These are phyloP conservation scores for Vigna unguiculata DNA, from an alignment of 306 rosid species.

Conservation along the genomic window DNA sequence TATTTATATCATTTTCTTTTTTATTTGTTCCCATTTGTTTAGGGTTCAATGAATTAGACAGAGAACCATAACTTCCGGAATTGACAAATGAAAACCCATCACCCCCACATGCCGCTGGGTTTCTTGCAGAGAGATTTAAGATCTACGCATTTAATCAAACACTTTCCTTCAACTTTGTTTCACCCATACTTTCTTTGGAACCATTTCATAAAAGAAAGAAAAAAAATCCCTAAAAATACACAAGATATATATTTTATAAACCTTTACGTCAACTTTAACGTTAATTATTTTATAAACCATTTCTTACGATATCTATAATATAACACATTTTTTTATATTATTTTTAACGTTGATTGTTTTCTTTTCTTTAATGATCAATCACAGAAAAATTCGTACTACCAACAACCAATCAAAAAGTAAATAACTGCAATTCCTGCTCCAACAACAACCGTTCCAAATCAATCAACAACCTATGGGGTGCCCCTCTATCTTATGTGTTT, in stretches of 20 bases:
- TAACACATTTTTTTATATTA: no score
- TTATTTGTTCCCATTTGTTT: not conserved
- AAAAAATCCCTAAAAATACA: no score
- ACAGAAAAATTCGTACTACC: no score
- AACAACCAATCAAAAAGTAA: not conserved
- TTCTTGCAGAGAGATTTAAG: constrained; percentile 31
- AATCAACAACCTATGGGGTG: not conserved
- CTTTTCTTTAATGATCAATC: no score
- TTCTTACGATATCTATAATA: no score
- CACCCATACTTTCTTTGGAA: constrained; percentile 34
- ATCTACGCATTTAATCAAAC: constrained; percentile 42
- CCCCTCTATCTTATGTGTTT: not conserved
- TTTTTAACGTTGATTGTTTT: no score
- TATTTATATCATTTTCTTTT: no score
- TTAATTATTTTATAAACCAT: no score
- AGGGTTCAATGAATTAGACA: constrained; percentile 35
- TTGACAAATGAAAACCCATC: constrained; percentile 46
- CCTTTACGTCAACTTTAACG: not conserved
- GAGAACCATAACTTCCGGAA: constrained; percentile 28
- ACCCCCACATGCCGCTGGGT: constrained; percentile 41
- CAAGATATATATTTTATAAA: no score
- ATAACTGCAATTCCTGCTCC: not conserved
- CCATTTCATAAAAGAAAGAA: not conserved
- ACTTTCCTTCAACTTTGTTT: constrained; percentile 5
- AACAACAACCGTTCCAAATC: not conserved